Base-by-base conservation (phyloP, 1,284 basidiomycete species). In the Apiotrichum akiyoshidainum region DNA sequence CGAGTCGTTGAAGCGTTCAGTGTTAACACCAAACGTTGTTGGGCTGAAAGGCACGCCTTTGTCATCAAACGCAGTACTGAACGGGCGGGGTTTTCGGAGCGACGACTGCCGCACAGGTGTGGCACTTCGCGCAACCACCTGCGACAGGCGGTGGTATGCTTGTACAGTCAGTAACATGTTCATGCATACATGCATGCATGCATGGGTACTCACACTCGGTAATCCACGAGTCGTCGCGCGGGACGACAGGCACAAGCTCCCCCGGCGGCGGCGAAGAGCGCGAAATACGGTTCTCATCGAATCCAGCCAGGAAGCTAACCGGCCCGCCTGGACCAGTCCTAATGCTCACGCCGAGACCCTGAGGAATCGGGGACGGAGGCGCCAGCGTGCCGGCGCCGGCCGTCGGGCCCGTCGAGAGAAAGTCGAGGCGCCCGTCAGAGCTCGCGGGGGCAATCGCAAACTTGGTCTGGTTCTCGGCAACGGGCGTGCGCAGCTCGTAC, bases 141-240 rank as follows among this genome's bases (percentile, higher is more conserved):
- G 48, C 46, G 31, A 46, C 39, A 50, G 34, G 16, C 39, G 40
- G 52, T 58, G 52, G 50, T 51, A 60, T 9, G 61, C 61, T 63
- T 31, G 40, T 8, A 37, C 6, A 2, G 61, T 63, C 42, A 57
- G 61, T 14, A 21, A 44, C 1, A 21, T 21, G n/a, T 33, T n/a
- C 37, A 34, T 31, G 45, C 37, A 61, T 53, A 42, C 49, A 34
- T 52, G 19, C 33, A 45, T 37, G 42, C 52, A 57, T 55, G 42
- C 12, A 52, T 19, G 16, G 17, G 35, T 7, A 48, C 61, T 58
- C 53, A 63, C 61, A 60, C 19, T 55, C 51, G 12, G 61, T 55
- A 46, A 63, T 63, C 61, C 61, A 63, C 21, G 61, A 63, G 50
- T 55, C 58, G 46, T 63, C 55, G 6, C 53, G 60, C 1, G 51